These are phyloP conservation scores for Saccharomycopsis fermentans DNA, from an alignment of 805 yeast genomes.

Conservation along the genomic window DNA sequence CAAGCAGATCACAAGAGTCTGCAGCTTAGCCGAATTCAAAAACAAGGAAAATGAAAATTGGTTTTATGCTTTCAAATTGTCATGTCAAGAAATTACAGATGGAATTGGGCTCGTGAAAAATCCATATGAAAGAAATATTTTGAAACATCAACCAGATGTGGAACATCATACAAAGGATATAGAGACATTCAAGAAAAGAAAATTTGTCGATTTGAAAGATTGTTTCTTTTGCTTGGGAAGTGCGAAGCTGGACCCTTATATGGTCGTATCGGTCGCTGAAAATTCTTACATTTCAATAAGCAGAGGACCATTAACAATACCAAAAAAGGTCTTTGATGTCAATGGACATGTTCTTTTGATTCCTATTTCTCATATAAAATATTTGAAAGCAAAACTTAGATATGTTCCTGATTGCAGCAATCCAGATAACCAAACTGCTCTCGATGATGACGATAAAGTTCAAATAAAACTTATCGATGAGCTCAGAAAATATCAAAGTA, in stretches of 20 bases:
- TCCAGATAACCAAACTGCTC: conserved; percentile 20
- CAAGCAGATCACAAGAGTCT: conserved; percentile 44
- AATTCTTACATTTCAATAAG: conserved; percentile 64
- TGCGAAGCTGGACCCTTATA: conserved; percentile 65
- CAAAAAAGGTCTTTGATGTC: conserved; percentile 31
- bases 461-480: conserved; percentile 18
- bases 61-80: conserved; percentile 63
- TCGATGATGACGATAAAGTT: background rate
- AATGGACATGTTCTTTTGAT: conserved; percentile 78
- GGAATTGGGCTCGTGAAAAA: conserved; percentile 19
- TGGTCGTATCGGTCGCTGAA: conserved; percentile 68
- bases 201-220: conserved; percentile 41
- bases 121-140: conserved; percentile 4
- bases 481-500: conserved; percentile 22
- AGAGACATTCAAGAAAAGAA: conserved; percentile 23
- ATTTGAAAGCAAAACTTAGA: conserved; percentile 18
- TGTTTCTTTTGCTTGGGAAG: conserved; percentile 84
- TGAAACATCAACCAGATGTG: background rate
- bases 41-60: conserved; percentile 46
- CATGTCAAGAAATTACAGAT: conserved; percentile 3
- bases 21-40: conserved; percentile 51
- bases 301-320: conserved; percentile 70
- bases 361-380: conserved; percentile 67
- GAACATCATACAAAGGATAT: background rate
- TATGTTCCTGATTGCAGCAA: background rate